Evolutionary conservation across 768 basidiomycete genomes (phyloP).

Genomic region (Albatrellus ellisii): DNA sequence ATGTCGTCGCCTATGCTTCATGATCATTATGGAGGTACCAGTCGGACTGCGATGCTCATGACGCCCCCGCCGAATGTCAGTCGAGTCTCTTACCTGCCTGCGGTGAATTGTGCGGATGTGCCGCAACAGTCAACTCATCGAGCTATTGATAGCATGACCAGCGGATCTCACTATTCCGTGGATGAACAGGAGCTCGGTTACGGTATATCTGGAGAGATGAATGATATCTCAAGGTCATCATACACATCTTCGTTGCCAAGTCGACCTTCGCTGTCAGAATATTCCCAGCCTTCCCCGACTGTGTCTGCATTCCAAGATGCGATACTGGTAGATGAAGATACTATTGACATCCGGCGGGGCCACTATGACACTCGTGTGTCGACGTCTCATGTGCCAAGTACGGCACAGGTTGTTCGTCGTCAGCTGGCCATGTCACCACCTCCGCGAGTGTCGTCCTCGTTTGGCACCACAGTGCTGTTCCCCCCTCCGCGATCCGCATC

Average conservation of each 20-base stretch:
- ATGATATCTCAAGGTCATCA: constrained; percentile 30
- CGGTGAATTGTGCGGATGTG: neutral
- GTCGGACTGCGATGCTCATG: constrained; percentile 11
- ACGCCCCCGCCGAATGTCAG: constrained; percentile 8
- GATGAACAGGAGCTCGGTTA: constrained; percentile 6
- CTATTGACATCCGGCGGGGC: constrained; percentile 11
- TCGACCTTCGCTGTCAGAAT: constrained; percentile 50
- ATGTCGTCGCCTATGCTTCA: constrained; percentile 29
- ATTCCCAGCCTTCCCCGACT: constrained; percentile 62
- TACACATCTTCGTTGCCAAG: constrained; percentile 33
- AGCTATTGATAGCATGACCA: constrained; percentile 11
- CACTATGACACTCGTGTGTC: neutral
- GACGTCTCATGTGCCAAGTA: too few species aligned
- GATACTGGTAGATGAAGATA: constrained; percentile 20
- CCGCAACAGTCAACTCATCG: neutral
- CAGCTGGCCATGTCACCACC: constrained; percentile 9
- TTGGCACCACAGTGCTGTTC: constrained; percentile 9
- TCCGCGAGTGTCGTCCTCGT: constrained; percentile 12
- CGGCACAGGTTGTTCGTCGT: too few species aligned
- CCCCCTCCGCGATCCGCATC: constrained; percentile 11
- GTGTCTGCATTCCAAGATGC: constrained; percentile 71
- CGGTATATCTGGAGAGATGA: constrained; percentile 7
- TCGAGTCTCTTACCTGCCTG: neutral
- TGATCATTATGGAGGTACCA: constrained; percentile 4
- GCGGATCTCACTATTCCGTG: constrained; percentile 11